Conservation (phyloP, 228 moss, liverwort and hornwort species). For the Sphagnum magellanicum region DNA sequence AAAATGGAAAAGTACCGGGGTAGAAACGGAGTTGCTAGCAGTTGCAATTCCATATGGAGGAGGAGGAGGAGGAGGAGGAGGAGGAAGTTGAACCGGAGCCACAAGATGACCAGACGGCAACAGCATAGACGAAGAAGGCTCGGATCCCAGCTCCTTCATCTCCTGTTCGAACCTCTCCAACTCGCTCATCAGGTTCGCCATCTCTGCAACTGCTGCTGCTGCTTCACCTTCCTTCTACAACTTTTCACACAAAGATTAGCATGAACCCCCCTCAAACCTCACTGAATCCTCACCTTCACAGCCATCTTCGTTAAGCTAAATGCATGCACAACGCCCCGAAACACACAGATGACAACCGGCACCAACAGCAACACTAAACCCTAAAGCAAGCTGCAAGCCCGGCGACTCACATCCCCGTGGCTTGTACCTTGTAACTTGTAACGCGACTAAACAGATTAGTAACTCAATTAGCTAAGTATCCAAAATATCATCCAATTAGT, state of each 20-base stretch:
- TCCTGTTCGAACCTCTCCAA: conserved; percentile 98
- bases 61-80: conserved; percentile 50
- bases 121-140: conserved; percentile 32
- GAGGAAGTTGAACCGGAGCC: conserved; percentile 48
- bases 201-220: conserved; percentile 6
- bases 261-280: no score
- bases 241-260: background rate
- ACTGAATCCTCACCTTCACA: no score
- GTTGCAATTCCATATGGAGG: conserved; percentile 15
- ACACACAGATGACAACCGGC: no score
- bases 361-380: no score
- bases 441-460: no score
- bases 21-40: conserved; percentile 10
- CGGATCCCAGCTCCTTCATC: conserved; percentile 96
- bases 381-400: no score
- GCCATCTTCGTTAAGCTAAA: no score
- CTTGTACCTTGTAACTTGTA: no score
- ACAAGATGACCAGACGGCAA: conserved; percentile 38
- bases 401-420: no score
- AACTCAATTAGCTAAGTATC: no score
- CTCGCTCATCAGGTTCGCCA: conserved; percentile 93
- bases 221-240: background rate
- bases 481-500: no score
- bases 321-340: no score
- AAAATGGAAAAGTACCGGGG: background rate